Conservation (phyloP, 106 monocot species). For the Iris macrosiphon region DNA sequence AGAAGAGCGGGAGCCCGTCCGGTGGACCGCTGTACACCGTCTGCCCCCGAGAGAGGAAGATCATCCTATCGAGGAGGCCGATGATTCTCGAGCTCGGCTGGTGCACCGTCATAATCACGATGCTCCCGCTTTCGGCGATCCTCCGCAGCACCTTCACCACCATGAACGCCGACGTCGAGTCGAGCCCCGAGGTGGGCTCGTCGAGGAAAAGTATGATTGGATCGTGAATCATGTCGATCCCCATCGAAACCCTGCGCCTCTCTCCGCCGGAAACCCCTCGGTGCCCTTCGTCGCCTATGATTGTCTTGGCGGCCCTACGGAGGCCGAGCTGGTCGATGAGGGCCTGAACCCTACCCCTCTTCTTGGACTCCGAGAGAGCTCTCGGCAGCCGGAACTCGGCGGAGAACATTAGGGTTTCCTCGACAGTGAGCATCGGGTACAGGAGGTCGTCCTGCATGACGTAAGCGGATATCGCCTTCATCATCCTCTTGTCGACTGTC, state of each 20-base stretch:
- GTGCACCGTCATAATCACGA: constrained; percentile 86
- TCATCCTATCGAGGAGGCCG: constrained; percentile 61
- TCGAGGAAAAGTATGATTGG: constrained; percentile 90
- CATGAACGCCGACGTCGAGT: constrained; percentile 95
- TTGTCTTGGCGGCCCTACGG: constrained; percentile 47
- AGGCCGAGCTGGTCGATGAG: constrained; percentile 81
- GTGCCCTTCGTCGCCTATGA: constrained; percentile 79
- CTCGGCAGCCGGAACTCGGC: constrained; percentile 80
- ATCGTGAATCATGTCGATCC: constrained; percentile 90
- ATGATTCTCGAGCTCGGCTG: constrained; percentile 86
- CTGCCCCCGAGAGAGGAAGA: constrained; percentile 73
- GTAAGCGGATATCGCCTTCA: constrained; percentile 38
- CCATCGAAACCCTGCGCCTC: constrained; percentile 76
- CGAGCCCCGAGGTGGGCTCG: constrained; percentile 94
- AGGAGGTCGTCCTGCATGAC: constrained; percentile 47
- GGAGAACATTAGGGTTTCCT: constrained; percentile 36
- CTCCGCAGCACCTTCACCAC: constrained; percentile 77
- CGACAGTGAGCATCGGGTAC: constrained; percentile 37
- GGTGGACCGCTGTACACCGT: constrained; percentile 63
- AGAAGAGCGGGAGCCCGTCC: constrained; percentile 37
- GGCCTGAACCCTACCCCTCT: constrained; percentile 45
- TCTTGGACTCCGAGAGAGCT: constrained; percentile 38
- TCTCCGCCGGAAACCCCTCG: constrained; percentile 87
- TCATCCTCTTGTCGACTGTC: neutral
- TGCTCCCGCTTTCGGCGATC: constrained; percentile 82